A percentile compares a stretch with the other conserved stretches of the same genome.
These are phyloP conservation scores for Trypanosoma vivax DNA, from an alignment of 208 protist genomes.

Conservation along the genomic window DNA sequence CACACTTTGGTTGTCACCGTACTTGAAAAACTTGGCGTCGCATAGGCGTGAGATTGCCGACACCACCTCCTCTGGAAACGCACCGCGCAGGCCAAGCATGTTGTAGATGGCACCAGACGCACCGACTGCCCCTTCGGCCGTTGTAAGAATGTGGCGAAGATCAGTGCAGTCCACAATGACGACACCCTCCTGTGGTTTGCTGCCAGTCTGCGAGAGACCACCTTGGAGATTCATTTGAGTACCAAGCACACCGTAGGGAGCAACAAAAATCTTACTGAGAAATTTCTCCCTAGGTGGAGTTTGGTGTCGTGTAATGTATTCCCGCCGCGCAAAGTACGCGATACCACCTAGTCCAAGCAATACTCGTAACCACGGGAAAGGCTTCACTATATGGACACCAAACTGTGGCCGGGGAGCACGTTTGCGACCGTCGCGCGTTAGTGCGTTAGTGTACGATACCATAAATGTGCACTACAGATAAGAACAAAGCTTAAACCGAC, in stretches of 20 bases:
- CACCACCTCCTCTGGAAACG: conserved; percentile 64
- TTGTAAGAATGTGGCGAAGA: conserved; percentile 57
- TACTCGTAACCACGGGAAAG: conserved; percentile 67
- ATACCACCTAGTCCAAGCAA: conserved; percentile 40
- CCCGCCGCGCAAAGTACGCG: conserved; percentile 34
- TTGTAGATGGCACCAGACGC: conserved; percentile 84
- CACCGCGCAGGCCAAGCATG: conserved; percentile 59
- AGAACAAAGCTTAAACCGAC: conserved; percentile 13
- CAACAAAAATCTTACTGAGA: conserved; percentile 61
- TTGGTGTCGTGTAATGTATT: conserved; percentile 24
- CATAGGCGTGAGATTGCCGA: conserved; percentile 59
- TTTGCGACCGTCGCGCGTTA: conserved; percentile 67
- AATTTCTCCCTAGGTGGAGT: conserved; percentile 68
- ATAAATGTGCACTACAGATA: conserved; percentile 14
- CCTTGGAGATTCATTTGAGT: conserved; percentile 71
- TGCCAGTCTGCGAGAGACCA: conserved; percentile 36
- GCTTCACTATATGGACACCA: conserved; percentile 47
- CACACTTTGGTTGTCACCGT: conserved; percentile 58
- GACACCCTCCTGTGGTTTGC: conserved; percentile 48
- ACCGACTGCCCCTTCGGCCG: conserved; percentile 39
- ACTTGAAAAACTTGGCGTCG: conserved; percentile 67
- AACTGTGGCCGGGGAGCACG: conserved; percentile 70
- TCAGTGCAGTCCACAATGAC: conserved; percentile 71
- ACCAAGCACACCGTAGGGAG: conserved; percentile 81
- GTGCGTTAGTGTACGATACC: conserved; percentile 32